Conservation (phyloP, 2,329 filamentous ascomycete species). For the Apiospora aurea region DNA sequence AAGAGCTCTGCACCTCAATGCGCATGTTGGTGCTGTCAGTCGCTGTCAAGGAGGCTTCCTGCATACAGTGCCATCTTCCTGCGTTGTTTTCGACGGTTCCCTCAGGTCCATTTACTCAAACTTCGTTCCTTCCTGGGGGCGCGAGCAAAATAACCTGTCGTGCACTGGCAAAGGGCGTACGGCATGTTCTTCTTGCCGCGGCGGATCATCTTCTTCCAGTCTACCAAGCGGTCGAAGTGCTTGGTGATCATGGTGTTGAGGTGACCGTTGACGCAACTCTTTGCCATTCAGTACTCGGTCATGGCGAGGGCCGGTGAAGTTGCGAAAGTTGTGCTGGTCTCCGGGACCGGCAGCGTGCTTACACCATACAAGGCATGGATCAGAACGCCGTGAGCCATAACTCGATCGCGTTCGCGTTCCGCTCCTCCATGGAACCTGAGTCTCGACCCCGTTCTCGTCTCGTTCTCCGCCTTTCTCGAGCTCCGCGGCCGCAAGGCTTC, state of each 20-base stretch:
- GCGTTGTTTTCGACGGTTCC: too few relatives aligned
- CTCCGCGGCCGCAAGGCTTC: background rate
- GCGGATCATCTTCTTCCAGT: constrained; percentile 4
- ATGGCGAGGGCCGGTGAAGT: background rate
- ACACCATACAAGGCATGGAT: constrained; percentile 10
- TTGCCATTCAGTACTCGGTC: constrained; percentile 5
- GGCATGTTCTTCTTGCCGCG: too few relatives aligned
- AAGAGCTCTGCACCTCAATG: too few relatives aligned
- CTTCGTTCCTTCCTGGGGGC: too few relatives aligned
- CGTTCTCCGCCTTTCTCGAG: background rate
- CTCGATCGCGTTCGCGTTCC: background rate
- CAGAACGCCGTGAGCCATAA: background rate
- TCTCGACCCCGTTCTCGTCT: background rate
- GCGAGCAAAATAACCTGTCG: too few relatives aligned
- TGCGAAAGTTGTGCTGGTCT: background rate
- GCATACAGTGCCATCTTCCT: too few relatives aligned
- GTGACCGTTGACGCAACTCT: background rate
- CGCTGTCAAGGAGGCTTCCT: too few relatives aligned
- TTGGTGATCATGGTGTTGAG: background rate
- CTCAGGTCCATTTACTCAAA: too few relatives aligned
- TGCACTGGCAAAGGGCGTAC: too few relatives aligned
- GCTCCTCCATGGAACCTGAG: background rate
- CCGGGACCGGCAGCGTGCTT: background rate
- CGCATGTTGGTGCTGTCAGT: too few relatives aligned
- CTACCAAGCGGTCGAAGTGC: background rate